Base-by-base conservation (phyloP, 352 stramenopile species). In the Phytophthora podocarpi region DNA sequence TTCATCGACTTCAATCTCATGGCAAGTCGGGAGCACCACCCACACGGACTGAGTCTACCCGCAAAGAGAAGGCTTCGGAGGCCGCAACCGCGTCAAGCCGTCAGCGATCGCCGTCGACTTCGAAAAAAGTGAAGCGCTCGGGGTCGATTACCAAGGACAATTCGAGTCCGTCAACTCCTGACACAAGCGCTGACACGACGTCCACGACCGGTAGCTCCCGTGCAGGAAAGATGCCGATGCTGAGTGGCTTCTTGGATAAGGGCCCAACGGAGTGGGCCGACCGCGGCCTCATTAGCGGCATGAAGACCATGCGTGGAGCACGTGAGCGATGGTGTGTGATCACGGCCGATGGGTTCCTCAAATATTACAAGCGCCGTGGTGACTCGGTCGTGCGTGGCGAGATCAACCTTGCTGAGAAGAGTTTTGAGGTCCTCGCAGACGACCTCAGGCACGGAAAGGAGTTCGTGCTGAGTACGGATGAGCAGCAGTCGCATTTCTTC, bases 401-500 rank as follows among this genome's bases (percentile, higher is more conserved):
- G 50, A 94, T 96, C 47, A 82, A 93, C 34, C 62, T 96, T 20
- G 70, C 73, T 27, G 87, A 96, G 47, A 64, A 72, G 59, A 92
- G 78, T 47, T 84, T 96, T 51, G 87, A 96, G 59, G 78, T 96
- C 13, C 80, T 90, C 39, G 92, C 84, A 45, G 82, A 93, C 55
- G 86, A 93, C 50, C 73, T 87, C 20, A 70, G 80, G 59, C 71
- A 87, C 41, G 77, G 80, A 23, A 91, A 85, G 15, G 85, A 93
- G 64, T 93, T 96, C 53, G 72, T 93, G 28, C 50, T 96, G 35
- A 87, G 81, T 59, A 93, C 86, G 54, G 87, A 85, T 56, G 77
- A 84, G 41, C 86, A 93, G 69, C 87, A 93, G 67, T 93, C 87
- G 56, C 84, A 92, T 59, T 96, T 96, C 58, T 93, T 90, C 68